These are phyloP conservation scores for Besnoitia besnoiti DNA, from an alignment of 169 alveolate species.

Conservation along the genomic window DNA sequence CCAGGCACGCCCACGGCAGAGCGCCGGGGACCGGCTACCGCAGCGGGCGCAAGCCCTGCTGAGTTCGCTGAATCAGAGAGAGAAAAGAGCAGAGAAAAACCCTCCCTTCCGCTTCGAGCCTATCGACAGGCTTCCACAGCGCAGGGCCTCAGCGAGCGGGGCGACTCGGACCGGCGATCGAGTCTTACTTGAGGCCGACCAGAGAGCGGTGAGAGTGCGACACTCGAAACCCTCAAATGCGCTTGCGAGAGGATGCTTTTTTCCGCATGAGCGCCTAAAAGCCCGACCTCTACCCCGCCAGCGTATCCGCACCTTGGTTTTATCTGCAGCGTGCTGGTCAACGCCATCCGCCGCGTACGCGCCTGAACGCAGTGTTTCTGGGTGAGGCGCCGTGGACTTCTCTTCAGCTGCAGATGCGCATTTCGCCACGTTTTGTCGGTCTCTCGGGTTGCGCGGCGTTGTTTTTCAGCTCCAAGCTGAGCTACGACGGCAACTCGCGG, in stretches of 20 bases:
- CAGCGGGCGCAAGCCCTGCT: not conserved
- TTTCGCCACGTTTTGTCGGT: not conserved
- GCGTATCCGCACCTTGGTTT: too few species aligned
- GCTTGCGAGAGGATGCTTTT: too few species aligned
- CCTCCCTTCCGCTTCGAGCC: not conserved
- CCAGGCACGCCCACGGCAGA: not conserved
- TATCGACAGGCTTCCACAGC: not conserved
- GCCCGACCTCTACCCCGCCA: too few species aligned
- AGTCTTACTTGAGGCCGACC: not conserved
- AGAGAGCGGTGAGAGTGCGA: not conserved
- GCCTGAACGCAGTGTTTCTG: too few species aligned
- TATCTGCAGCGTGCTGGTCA: too few species aligned
- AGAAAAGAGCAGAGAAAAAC: not conserved
- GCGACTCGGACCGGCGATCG: too few species aligned
- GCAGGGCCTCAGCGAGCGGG: not conserved
- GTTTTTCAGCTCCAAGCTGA: not conserved
- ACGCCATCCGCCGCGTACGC: too few species aligned
- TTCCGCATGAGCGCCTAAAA: too few species aligned
- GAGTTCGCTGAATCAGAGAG: not conserved
- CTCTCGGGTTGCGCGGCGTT: not conserved
- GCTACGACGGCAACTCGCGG: not conserved
- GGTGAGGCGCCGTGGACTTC: too few species aligned
- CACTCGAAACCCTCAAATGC: not conserved
- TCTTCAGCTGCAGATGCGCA: too few species aligned
- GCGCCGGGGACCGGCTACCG: not conserved